These are phyloP conservation scores for Fistulinella prunicolor DNA, from an alignment of 768 basidiomycete species.

Conservation along the genomic window DNA sequence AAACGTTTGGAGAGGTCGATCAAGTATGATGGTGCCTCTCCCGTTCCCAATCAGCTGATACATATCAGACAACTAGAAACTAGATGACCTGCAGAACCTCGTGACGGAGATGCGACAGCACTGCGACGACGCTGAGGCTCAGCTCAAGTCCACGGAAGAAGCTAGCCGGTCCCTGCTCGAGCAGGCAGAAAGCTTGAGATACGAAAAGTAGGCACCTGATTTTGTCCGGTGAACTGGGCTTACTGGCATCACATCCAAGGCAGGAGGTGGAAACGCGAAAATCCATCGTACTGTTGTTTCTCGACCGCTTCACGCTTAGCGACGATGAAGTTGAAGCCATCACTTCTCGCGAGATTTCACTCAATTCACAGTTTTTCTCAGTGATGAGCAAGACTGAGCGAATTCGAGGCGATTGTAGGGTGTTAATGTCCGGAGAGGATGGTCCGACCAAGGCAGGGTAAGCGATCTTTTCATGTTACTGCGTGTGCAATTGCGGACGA, in stretches of 20 bases:
- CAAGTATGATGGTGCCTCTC: conserved; percentile 52
- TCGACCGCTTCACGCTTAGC: conserved; percentile 80
- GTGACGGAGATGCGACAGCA: conserved; percentile 75
- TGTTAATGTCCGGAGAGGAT: conserved; percentile 83
- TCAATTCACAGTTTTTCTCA: conserved; percentile 72
- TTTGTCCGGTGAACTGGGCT: not conserved
- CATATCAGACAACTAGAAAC: conserved; percentile 53
- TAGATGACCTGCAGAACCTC: conserved; percentile 74
- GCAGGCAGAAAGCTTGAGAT: conserved; percentile 70
- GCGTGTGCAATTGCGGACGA: not conserved
- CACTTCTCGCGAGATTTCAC: conserved; percentile 72
- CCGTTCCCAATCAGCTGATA: not conserved
- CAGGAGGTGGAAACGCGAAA: conserved; percentile 68
- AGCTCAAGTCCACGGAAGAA: conserved; percentile 70
- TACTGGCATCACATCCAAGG: conserved; percentile 35
- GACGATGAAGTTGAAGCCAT: conserved; percentile 71
- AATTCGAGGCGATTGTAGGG: conserved; percentile 81
- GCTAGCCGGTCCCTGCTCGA: conserved; percentile 79
- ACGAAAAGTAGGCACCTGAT: conserved; percentile 55
- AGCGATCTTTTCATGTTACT: conserved; percentile 10
- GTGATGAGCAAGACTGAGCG: conserved; percentile 84
- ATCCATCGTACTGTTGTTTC: conserved; percentile 74
- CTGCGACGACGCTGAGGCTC: conserved; percentile 81
- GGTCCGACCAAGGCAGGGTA: conserved; percentile 77
- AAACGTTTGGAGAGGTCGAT: conserved; percentile 86